Percentiles rank a stretch among this genome's conserved stretches.
Conservation (phyloP, 2,329 filamentous ascomycete genomes). For the Talaromyces islandicus region DNA sequence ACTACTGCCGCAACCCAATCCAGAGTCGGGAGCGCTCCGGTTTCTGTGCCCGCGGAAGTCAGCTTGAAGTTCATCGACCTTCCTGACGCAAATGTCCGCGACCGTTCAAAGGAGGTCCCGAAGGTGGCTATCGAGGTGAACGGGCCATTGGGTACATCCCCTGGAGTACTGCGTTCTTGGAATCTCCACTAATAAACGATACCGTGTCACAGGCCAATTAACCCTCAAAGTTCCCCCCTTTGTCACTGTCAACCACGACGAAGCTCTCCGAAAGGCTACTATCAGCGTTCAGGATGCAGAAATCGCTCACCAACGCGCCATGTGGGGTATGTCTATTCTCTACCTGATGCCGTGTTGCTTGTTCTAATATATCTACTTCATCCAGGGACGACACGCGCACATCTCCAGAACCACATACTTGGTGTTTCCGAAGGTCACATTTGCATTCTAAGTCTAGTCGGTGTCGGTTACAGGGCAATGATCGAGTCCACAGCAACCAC, state of each 20-base stretch:
- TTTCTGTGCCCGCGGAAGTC: conserved; percentile 79
- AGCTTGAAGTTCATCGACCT: conserved; percentile 64
- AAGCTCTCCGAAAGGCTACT: conserved; percentile 55
- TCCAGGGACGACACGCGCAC: conserved; percentile 79
- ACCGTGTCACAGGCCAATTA: conserved; percentile 55
- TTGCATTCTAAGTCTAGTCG: conserved; percentile 84
- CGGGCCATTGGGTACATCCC: conserved; percentile 66
- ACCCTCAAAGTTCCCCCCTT: conserved; percentile 74
- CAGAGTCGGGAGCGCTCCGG: conserved; percentile 76
- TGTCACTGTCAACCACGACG: conserved; percentile 64
- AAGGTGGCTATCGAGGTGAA: conserved; percentile 64
- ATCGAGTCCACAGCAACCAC: conserved; percentile 72
- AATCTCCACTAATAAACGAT: neutral
- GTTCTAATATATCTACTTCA: conserved; percentile 16
- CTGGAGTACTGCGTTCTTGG: neutral
- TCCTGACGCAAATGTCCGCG: conserved; percentile 52
- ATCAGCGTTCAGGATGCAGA: conserved; percentile 65
- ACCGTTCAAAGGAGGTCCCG: conserved; percentile 56
- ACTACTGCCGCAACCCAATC: conserved; percentile 62
- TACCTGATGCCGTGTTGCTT: conserved; percentile 1
- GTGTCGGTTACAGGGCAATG: conserved; percentile 88
- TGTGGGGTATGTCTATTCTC: conserved; percentile 71
- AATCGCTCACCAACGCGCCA: conserved; percentile 72
- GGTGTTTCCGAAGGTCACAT: conserved; percentile 96
- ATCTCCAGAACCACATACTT: conserved; percentile 82